A percentile compares a stretch with the other conserved stretches of the same genome.
phyloP scores from a whole-genome alignment of 805 yeast genomes.

The Saccharomyces jurei region DNA sequence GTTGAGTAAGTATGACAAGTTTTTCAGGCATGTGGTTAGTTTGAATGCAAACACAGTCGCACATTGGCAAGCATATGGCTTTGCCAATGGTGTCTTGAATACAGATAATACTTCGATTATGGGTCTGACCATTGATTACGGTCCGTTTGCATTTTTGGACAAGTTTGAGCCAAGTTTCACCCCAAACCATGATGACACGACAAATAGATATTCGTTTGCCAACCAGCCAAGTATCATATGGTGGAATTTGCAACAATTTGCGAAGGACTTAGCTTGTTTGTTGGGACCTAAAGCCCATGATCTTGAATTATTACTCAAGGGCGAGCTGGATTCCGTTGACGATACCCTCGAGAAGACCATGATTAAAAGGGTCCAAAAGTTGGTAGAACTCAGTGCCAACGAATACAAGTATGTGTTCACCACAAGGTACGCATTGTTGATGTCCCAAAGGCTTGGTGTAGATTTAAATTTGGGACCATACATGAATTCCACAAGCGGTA shows the following conservation, averaged over 20 bases:
- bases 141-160: constrained; percentile 90
- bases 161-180: constrained; percentile 73
- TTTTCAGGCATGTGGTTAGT: constrained; percentile 63
- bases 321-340: constrained; percentile 33
- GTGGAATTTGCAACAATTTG: constrained; percentile 86
- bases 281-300: constrained; percentile 61
- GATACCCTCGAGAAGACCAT: constrained; percentile 45
- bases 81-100: constrained; percentile 86
- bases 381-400: constrained; percentile 57
- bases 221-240: constrained; percentile 81
- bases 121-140: constrained; percentile 86
- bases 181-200: constrained; percentile 82
- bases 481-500: neutral
- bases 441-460: constrained; percentile 67
- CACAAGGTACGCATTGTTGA: constrained; percentile 44
- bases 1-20: constrained; percentile 53
- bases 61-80: constrained; percentile 85
- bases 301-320: constrained; percentile 32
- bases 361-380: constrained; percentile 50
- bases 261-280: constrained; percentile 74
- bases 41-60: constrained; percentile 75
- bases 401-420: constrained; percentile 59
- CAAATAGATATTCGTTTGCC: constrained; percentile 64
- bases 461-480: constrained; percentile 16
- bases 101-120: constrained; percentile 89